Evolutionary conservation across 257 asterid genomes (phyloP).

Genomic region (Petunia axillaris): DNA sequence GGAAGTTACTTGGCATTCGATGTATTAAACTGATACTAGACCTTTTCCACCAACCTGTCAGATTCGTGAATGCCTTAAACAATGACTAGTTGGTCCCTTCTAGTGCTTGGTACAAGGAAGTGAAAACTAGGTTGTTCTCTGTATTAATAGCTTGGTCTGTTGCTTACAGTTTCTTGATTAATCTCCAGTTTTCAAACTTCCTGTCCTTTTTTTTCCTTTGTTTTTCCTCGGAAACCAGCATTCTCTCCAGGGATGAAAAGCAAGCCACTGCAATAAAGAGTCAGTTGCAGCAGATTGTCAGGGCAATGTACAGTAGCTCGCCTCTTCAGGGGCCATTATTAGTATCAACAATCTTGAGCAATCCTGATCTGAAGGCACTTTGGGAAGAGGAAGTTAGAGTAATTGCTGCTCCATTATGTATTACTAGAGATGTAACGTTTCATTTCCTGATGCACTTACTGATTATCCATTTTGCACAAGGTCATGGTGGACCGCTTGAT

Average conservation of each 20-base stretch:
- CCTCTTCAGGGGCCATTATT: constrained; percentile 22
- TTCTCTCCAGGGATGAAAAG: constrained; percentile 9
- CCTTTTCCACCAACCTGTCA: background rate
- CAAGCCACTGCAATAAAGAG: constrained; percentile 12
- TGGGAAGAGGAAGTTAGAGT: constrained; percentile 21
- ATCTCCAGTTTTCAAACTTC: background rate
- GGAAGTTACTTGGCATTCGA: background rate
- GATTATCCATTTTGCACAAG: background rate
- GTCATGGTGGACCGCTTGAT: constrained; percentile 7
- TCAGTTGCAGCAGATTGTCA: constrained; percentile 17
- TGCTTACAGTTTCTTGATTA: background rate
- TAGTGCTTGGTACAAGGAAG: background rate
- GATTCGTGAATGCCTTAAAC: background rate
- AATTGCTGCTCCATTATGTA: background rate
- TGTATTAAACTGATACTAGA: background rate
- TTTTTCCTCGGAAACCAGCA: constrained; percentile 1
- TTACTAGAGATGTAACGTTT: background rate
- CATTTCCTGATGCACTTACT: background rate
- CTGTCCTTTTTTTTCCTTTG: too few species aligned
- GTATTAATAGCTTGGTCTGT: background rate
- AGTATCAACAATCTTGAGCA: constrained; percentile 18
- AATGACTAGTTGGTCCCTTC: background rate
- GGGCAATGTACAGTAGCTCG: constrained; percentile 22
- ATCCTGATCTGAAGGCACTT: constrained; percentile 15
- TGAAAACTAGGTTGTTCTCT: background rate